Base-by-base conservation (phyloP, 805 yeast species). In the Saturnispora dispora region DNA sequence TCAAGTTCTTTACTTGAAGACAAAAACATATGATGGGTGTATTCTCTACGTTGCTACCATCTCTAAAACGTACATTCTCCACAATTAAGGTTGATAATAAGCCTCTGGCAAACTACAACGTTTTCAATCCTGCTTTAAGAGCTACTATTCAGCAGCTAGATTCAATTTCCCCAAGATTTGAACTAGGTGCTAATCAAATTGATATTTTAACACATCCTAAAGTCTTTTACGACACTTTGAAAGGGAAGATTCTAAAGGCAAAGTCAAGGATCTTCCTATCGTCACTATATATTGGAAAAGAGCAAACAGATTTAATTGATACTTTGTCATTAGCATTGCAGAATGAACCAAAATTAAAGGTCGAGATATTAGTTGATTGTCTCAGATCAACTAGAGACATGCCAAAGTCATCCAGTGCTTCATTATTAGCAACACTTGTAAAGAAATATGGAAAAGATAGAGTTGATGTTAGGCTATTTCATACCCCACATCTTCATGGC, bases 301-400 rank as follows among this genome's bases (percentile, higher is more conserved):
- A 80, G 1, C 96, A 93, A 64, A 69, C 76, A 46, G 98, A 91
- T 53, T 74, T 93, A 25, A 72, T 90, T 13, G 72, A 75, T 7
- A 77, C 83, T 54, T 57, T 93, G 4, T 75, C 76, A 13, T 64
- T 69, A 6, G 90, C 96, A 0, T 65, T 93, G 57, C 58, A 62
- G 1, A 59, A 62, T 3, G 88, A 86, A 54, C 77, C 82, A 2
- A 68, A 79, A 23, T 72, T 93, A 53, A 75, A 78, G 57, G 85
- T 93, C 1, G 78, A 77, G 53, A 81, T 93, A 25, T 71, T 93
- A 48, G 76, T 90, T 5, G 99, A 93, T 67, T 95, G 90, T 11
- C 73, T 93, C 45, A 69, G 99, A 58, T 96, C 96, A 0, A 91
- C 98, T 0, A 77, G 99, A 57, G 99, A 93, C 61, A 82, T 89